Evolutionary conservation across 2,329 filamentous ascomycete species (phyloP).

Genomic region (Alternaria brassicicola): DNA sequence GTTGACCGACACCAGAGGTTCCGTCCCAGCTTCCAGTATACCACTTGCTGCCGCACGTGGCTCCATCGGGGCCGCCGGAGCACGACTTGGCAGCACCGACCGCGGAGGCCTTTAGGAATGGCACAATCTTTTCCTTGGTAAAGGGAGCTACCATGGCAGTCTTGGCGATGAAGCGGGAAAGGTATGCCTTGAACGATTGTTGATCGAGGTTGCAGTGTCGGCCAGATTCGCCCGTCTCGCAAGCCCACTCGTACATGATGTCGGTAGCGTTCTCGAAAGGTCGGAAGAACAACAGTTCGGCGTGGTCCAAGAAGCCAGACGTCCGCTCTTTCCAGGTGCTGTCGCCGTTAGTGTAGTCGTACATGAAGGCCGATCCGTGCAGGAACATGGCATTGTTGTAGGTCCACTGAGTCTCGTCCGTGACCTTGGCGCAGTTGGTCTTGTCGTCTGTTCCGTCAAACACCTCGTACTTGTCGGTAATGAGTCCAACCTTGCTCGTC

Average conservation of each 20-base stretch:
- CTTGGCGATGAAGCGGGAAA: conserved; percentile 66
- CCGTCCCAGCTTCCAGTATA: conserved; percentile 53
- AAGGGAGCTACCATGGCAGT: conserved; percentile 53
- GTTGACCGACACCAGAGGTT: conserved; percentile 51
- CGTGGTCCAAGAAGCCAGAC: conserved; percentile 63
- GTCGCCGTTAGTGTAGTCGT: conserved; percentile 56
- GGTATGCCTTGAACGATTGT: conserved; percentile 76
- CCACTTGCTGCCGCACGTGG: conserved; percentile 55
- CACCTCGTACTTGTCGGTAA: conserved; percentile 58
- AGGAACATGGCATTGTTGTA: conserved; percentile 64
- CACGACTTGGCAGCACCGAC: conserved; percentile 53
- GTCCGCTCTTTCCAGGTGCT: conserved; percentile 64
- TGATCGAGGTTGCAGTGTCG: conserved; percentile 72
- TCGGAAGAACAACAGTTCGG: conserved; percentile 60
- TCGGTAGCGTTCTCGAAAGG: conserved; percentile 54
- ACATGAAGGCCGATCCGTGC: conserved; percentile 63
- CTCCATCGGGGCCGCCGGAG: conserved; percentile 49
- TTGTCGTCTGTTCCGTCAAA: conserved; percentile 62
- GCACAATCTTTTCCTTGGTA: conserved; percentile 47
- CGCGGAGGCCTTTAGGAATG: conserved; percentile 50
- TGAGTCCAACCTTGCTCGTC: conserved; percentile 56
- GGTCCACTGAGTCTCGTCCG: conserved; percentile 61
- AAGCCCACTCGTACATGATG: conserved; percentile 70
- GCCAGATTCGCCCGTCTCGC: conserved; percentile 58
- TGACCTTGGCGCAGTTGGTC: conserved; percentile 57